phyloP scores from a whole-genome alignment of 306 rosid species.

The Luffa acutangula region DNA sequence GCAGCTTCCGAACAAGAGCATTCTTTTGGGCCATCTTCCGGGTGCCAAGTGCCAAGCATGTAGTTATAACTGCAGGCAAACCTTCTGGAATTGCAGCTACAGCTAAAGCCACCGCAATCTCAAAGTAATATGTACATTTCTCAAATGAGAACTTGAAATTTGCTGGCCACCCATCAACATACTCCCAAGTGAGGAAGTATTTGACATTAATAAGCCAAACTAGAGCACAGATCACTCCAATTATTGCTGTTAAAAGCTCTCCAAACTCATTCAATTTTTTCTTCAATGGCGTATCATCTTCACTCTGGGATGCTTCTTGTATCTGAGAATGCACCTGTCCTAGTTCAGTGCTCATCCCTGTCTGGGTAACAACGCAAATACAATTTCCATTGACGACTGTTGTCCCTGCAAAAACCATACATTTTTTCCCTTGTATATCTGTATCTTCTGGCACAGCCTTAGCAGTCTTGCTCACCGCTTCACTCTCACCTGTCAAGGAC shows the following conservation, averaged over 20 bases:
- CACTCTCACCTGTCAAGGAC: conserved; percentile 44
- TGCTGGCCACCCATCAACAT: conserved; percentile 29
- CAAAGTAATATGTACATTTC: conserved; percentile 40
- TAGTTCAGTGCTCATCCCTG: conserved; percentile 49
- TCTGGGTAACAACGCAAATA: conserved; percentile 47
- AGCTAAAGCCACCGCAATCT: conserved; percentile 46
- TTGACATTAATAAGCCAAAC: conserved; percentile 44
- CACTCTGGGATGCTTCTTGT: conserved; percentile 40
- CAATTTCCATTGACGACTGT: conserved; percentile 56
- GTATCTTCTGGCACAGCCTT: conserved; percentile 30
- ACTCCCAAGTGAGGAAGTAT: conserved; percentile 41
- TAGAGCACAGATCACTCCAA: conserved; percentile 32
- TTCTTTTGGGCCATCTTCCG: conserved; percentile 49
- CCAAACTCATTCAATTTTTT: conserved; percentile 44
- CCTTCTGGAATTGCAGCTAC: conserved; percentile 55
- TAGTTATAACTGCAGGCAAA: conserved; percentile 41
- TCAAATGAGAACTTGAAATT: conserved; percentile 44
- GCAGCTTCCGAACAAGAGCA: conserved; percentile 58
- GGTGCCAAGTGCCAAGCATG: conserved; percentile 44
- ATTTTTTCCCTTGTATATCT: conserved; percentile 35
- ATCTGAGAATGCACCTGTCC: conserved; percentile 57
- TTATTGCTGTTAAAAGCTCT: conserved; percentile 29
- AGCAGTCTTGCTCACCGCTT: conserved; percentile 36
- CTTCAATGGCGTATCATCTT: conserved; percentile 61
- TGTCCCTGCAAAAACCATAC: conserved; percentile 42